phyloP scores from a whole-genome alignment of 2,329 filamentous ascomycete species.

The Claviceps spartinae region DNA sequence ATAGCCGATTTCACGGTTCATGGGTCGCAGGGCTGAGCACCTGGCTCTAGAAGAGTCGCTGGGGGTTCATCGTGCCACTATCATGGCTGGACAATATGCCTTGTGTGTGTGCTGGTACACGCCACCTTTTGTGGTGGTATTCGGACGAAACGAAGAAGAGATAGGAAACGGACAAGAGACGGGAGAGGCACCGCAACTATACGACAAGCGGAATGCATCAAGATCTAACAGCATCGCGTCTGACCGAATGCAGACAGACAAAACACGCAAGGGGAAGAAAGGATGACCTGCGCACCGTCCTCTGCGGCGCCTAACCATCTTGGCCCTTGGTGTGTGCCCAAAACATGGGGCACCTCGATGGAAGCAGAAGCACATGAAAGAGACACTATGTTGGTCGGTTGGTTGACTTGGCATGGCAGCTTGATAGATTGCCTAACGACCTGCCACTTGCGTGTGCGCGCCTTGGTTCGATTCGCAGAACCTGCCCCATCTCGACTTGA shows the following conservation, averaged over 20 bases:
- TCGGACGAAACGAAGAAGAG: not conserved
- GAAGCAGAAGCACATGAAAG: too few species aligned
- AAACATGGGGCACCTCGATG: too few species aligned
- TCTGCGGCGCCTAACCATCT: too few species aligned
- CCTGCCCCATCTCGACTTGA: too few species aligned
- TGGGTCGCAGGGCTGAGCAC: not conserved
- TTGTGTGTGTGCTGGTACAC: not conserved
- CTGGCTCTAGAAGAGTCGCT: not conserved
- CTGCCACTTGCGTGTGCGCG: too few species aligned
- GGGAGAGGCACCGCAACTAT: not conserved
- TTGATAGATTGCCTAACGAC: too few species aligned
- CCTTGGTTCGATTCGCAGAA: too few species aligned
- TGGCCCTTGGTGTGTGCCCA: too few species aligned
- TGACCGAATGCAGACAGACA: not conserved
- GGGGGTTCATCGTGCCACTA: not conserved
- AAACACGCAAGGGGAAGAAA: not conserved
- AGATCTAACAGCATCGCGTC: not conserved
- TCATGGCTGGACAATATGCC: not conserved
- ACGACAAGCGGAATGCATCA: not conserved
- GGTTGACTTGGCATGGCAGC: too few species aligned
- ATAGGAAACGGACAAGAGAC: not conserved
- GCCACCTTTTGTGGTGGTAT: not conserved
- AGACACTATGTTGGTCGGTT: too few species aligned
- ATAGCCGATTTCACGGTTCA: not conserved
- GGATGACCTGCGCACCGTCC: too few species aligned